Evolutionary conservation across 441 rosid genomes (phyloP), one percentile per base, ranked within the genome.

Genomic region (Euphorbia corollata): DNA sequence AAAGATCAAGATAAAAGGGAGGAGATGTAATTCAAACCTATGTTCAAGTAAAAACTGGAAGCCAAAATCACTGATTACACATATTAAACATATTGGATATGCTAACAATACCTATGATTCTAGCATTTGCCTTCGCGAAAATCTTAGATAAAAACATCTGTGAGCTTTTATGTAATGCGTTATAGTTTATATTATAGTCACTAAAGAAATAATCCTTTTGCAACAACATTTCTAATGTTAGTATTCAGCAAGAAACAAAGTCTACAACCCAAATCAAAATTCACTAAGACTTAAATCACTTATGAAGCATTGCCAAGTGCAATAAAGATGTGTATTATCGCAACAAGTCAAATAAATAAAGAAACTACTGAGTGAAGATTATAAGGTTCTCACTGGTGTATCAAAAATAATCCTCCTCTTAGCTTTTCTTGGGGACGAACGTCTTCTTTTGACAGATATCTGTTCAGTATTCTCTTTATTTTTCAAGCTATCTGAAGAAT

Each of bases 401-500:
- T 80, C 87, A 77, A 82, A 84, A 74, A 61, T 67, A 66, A 84
- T 73, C 76, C 75, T 84, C 74, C 83, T 84, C 62, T 18, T 68
- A 47, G 73, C 67, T 63, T 68, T 77, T 61, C 62, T 75, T 70
- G 54, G 15, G 27, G 74, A 63, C 48, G 79, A 70, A 39, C n/a
- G n/a, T 61, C 47, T n/a, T 41, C 61, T 69, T 27, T 70, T 32
- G n/a, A 24, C 58, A 36, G 23, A 54, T 38, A 20, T 27, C 27
- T 39, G 34, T 54, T 38, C 64, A 32, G 16, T 50, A 34, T 55
- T 63, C 48, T 45, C 71, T 58, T 70, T 73, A 38, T 53, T 55
- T 8, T 15, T 22, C 2, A 45, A 43, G 43, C 24, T 61, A 9
- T 41, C 39, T 16, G 68, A 39, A 22, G 20, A 19, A 53, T 18